Evolutionary conservation across 1,284 basidiomycete genomes (phyloP).

Genomic region (Melanopsichium pennsylvanicum): DNA sequence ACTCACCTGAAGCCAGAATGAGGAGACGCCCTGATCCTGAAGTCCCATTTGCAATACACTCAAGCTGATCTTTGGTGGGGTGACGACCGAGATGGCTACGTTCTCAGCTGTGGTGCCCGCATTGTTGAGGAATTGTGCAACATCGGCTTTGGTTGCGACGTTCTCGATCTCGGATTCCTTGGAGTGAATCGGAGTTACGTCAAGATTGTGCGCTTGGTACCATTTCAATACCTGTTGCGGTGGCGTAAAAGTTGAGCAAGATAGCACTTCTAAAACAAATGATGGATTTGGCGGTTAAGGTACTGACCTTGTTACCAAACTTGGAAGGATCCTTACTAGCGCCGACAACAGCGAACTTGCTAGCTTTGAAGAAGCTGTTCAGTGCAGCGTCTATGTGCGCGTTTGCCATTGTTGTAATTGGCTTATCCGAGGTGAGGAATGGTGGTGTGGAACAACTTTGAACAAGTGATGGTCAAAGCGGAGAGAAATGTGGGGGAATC

Average conservation of each 20-base stretch:
- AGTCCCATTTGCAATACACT: slow-evolving; percentile 49
- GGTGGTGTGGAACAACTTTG: background rate
- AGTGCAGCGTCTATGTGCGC: slow-evolving; percentile 36
- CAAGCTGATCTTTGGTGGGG: slow-evolving; percentile 57
- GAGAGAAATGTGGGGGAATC: background rate
- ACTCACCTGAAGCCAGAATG: slow-evolving; percentile 59
- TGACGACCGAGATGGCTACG: slow-evolving; percentile 59
- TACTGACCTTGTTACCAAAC: slow-evolving; percentile 59
- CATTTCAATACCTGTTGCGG: slow-evolving; percentile 53
- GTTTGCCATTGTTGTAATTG: slow-evolving; percentile 17
- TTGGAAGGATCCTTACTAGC: slow-evolving; percentile 58
- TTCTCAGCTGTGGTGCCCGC: slow-evolving; percentile 26
- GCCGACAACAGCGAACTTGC: slow-evolving; percentile 56
- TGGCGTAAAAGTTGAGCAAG: background rate
- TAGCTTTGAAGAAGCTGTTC: slow-evolving; percentile 49
- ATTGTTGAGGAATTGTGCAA: slow-evolving; percentile 18
- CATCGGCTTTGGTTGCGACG: slow-evolving; percentile 21
- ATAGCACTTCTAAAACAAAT: no score
- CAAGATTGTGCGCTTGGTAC: slow-evolving; percentile 53
- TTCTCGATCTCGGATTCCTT: slow-evolving; percentile 52
- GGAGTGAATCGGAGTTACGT: slow-evolving; percentile 59
- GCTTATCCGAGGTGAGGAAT: background rate
- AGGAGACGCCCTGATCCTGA: slow-evolving; percentile 41
- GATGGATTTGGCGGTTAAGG: no score
- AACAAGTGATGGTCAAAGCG: background rate